These are phyloP conservation scores for Neoboletus magnificus DNA, from an alignment of 768 basidiomycete genomes.

Conservation along the genomic window DNA sequence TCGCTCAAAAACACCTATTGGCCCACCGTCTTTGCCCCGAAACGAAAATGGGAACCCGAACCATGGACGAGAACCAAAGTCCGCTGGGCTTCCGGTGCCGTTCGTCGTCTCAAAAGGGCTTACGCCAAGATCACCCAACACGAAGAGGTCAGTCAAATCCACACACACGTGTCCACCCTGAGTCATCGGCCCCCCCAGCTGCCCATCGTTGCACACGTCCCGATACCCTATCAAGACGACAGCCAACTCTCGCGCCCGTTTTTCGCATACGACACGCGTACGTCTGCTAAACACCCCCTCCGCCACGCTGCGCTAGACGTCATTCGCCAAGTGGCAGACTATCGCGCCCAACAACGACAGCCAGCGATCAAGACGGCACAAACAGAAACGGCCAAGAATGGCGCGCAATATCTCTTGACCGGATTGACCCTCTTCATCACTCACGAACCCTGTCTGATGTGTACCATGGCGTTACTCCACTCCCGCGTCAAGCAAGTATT, in stretches of 20 bases:
- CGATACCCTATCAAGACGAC: conserved; percentile 45
- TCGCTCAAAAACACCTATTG: conserved; percentile 70
- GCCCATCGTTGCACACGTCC: conserved; percentile 72
- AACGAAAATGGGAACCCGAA: conserved; percentile 62
- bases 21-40: conserved; percentile 78
- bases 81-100: conserved; percentile 74
- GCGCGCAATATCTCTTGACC: conserved; percentile 85
- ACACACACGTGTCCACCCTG: not conserved
- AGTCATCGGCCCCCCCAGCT: conserved; percentile 41
- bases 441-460: conserved; percentile 98
- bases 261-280: conserved; percentile 68
- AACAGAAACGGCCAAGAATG: conserved; percentile 42
- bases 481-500: conserved; percentile 89
- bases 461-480: conserved; percentile 93
- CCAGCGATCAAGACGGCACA: not conserved
- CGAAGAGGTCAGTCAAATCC: conserved; percentile 54
- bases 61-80: conserved; percentile 64
- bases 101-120: conserved; percentile 48
- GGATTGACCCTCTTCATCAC: conserved; percentile 81
- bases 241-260: conserved; percentile 35
- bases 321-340: conserved; percentile 62
- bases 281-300: conserved; percentile 67
- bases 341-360: conserved; percentile 34
- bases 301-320: conserved; percentile 82
- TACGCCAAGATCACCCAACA: conserved; percentile 43